Conservation (phyloP, 345 rosid species). For the Eucalyptus erythrocorys region DNA sequence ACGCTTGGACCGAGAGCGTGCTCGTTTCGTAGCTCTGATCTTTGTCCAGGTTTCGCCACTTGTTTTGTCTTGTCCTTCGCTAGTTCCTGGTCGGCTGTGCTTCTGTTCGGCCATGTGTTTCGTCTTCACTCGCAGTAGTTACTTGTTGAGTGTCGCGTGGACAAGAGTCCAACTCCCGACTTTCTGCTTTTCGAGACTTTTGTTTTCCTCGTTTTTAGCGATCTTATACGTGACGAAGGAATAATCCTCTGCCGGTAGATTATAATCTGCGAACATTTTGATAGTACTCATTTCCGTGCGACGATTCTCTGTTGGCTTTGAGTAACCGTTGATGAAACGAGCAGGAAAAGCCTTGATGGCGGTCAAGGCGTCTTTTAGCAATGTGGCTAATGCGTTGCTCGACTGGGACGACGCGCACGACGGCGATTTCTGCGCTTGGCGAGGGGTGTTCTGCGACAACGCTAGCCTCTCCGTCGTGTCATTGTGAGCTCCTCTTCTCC, state of each 20-base stretch:
- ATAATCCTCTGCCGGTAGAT: neutral
- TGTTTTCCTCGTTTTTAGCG: neutral
- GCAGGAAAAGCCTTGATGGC: constrained; percentile 72
- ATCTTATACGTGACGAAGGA: neutral
- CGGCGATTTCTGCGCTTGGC: constrained; percentile 75
- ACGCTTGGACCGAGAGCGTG: neutral
- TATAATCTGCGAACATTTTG: neutral
- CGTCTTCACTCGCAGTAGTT: neutral
- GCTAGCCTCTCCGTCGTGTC: constrained; percentile 46
- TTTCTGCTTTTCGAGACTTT: neutral
- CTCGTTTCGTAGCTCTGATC: neutral
- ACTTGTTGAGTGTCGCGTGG: neutral
- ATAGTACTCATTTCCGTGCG: neutral
- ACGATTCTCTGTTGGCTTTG: neutral
- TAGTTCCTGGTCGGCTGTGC: neutral
- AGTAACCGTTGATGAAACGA: neutral
- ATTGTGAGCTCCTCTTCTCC: constrained; percentile 28
- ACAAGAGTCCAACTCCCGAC: neutral
- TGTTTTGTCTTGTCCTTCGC: neutral
- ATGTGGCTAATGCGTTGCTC: constrained; percentile 51
- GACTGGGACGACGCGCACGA: constrained; percentile 74
- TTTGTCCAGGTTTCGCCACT: neutral
- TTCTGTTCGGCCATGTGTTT: neutral
- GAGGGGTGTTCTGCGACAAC: constrained; percentile 75
- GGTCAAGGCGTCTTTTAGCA: constrained; percentile 64